Percentiles rank a stretch among this genome's conserved stretches.
Conservation (phyloP, 192 early-diverging fungal species). For the Coemansia pectinata region DNA sequence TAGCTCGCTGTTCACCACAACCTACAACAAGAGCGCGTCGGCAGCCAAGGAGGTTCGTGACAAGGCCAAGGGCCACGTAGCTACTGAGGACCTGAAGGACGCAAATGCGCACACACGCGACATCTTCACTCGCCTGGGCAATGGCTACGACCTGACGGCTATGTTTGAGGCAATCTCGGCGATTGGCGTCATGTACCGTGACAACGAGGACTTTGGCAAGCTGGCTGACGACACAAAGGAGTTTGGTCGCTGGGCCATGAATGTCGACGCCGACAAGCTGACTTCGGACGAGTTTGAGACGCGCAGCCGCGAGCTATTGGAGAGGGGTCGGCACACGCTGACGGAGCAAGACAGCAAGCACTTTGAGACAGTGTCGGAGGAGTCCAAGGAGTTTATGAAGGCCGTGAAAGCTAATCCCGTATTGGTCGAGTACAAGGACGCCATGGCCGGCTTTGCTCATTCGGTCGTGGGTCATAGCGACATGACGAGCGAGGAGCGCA, state of each 20-base stretch:
- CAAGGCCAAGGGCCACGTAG: conserved; percentile 31
- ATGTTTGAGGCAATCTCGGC: conserved; percentile 23
- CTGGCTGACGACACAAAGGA: conserved; percentile 28
- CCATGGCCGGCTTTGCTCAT: conserved; percentile 24
- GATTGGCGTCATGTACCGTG: conserved; percentile 30
- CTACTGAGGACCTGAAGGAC: conserved; percentile 27
- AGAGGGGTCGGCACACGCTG: conserved; percentile 25
- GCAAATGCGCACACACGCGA: conserved; percentile 24
- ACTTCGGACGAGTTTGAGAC: conserved; percentile 40
- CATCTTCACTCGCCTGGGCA: conserved; percentile 36
- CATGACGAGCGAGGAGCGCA: conserved; percentile 27
- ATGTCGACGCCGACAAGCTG: conserved; percentile 43
- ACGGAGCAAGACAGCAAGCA: conserved; percentile 37
- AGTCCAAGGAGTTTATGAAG: conserved; percentile 26
- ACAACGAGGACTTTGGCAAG: conserved; percentile 32
- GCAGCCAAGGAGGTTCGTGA: conserved; percentile 12
- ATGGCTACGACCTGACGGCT: conserved; percentile 36
- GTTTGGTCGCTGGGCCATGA: conserved; percentile 46
- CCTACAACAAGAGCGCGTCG: conserved; percentile 5
- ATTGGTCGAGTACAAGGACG: conserved; percentile 36
- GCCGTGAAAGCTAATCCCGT: conserved; percentile 42
- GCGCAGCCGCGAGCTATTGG: conserved; percentile 35
- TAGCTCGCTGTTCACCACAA: conserved; percentile 26
- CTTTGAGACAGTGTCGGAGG: conserved; percentile 20
- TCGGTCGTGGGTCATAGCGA: conserved; percentile 27